Percentiles rank a stretch among this genome's conserved stretches.
Evolutionary conservation across 345 rosid genomes (phyloP).

Genomic region (Linum trigynum): DNA sequence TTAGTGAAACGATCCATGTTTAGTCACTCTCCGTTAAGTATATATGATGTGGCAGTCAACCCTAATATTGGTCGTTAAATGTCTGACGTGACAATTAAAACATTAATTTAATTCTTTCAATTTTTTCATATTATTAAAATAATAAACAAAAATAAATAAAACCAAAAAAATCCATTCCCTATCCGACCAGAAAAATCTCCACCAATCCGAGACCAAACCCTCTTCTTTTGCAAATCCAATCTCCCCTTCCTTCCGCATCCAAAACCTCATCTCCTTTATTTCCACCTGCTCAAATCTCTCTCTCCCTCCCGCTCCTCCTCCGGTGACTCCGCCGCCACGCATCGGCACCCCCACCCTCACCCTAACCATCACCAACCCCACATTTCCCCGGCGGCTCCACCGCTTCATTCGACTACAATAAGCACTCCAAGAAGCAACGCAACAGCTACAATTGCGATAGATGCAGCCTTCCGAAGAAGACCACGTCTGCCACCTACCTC

Average conservation of each 20-base stretch:
- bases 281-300: conserved; percentile 5
- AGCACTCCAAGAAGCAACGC: conserved; percentile 41
- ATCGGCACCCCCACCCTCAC: conserved; percentile 25
- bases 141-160: too few relatives aligned
- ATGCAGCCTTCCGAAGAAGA: conserved; percentile 95
- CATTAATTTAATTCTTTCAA: too few relatives aligned
- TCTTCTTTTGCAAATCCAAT: background rate
- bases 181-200: conserved; percentile 9
- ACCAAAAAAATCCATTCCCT: too few relatives aligned
- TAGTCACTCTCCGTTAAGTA: too few relatives aligned
- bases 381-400: conserved; percentile 35
- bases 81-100: too few relatives aligned
- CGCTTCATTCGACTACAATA: conserved; percentile 35
- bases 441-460: conserved; percentile 92
- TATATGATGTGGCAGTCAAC: too few relatives aligned
- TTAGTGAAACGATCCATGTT: too few relatives aligned
- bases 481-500: conserved; percentile 45
- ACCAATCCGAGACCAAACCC: conserved; percentile 20
- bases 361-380: conserved; percentile 26
- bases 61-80: too few relatives aligned
- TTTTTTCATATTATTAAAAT: too few relatives aligned
- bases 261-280: background rate
- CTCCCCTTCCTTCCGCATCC: conserved; percentile 8
- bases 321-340: conserved; percentile 20
- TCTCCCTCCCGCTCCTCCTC: conserved; percentile 1